Evolutionary conservation across 2,329 filamentous ascomycete genomes (phyloP).

Genomic region (Ceratocystis cacaofunesta): DNA sequence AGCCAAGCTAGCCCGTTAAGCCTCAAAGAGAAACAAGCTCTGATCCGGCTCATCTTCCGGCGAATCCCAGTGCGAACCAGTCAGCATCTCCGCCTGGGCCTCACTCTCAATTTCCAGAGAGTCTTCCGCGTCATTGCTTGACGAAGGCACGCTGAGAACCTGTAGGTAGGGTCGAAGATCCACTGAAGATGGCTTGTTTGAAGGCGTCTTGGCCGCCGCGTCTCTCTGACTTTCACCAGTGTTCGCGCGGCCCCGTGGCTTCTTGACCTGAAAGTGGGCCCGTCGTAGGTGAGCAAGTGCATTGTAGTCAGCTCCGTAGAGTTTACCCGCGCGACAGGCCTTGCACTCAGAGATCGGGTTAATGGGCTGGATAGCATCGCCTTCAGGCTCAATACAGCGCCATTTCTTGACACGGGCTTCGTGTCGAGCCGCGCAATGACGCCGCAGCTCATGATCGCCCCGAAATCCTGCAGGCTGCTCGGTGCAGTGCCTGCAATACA

Average conservation of each 20-base stretch:
- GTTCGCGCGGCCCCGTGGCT: constrained; percentile 27
- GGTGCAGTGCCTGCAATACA: constrained; percentile 54
- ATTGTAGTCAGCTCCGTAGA: constrained; percentile 87
- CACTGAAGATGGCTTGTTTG: constrained; percentile 12
- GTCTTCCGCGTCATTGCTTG: constrained; percentile 1
- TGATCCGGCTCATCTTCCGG: not conserved
- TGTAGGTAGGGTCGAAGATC: constrained; percentile 14
- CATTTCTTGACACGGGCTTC: constrained; percentile 38
- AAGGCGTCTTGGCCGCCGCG: constrained; percentile 2
- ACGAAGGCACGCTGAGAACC: not conserved
- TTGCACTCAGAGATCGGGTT: constrained; percentile 65
- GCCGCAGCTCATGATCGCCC: constrained; percentile 66
- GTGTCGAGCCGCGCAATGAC: constrained; percentile 55
- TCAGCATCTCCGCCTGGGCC: not conserved
- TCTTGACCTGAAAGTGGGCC: constrained; percentile 65
- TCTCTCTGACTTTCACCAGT: constrained; percentile 20
- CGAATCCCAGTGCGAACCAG: not conserved
- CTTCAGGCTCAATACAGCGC: constrained; percentile 40
- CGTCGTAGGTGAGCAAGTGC: constrained; percentile 80
- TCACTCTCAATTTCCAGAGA: not conserved
- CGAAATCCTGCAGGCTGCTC: constrained; percentile 67
- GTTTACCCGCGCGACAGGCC: constrained; percentile 59
- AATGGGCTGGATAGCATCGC: constrained; percentile 4
- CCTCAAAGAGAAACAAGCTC: not conserved
- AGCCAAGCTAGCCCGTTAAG: not conserved